phyloP scores from a whole-genome alignment of 768 basidiomycete genomes.

The Boletellus emodensis region DNA sequence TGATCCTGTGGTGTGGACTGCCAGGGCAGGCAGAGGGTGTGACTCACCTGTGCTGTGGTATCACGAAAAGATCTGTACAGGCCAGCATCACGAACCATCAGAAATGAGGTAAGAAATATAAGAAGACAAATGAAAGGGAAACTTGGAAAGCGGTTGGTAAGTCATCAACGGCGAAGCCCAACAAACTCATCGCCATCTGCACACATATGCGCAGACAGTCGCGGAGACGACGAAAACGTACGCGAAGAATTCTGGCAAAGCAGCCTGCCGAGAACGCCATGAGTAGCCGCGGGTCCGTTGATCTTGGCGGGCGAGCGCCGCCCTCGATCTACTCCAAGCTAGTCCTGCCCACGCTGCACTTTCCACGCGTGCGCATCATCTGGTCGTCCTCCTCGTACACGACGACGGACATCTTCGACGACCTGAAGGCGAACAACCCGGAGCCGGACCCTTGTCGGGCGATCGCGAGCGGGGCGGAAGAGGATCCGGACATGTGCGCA shows the following conservation, averaged over 20 bases:
- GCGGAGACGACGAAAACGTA: conserved; percentile 61
- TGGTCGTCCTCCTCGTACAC: conserved; percentile 97
- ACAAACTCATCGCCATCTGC: neutral
- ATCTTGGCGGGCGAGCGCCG: conserved; percentile 26
- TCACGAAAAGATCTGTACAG: too few species aligned
- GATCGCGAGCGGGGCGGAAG: conserved; percentile 76
- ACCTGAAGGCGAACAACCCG: conserved; percentile 73
- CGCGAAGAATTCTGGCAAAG: conserved; percentile 56
- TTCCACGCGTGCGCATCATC: conserved; percentile 89
- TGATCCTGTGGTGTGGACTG: too few species aligned
- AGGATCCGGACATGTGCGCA: conserved; percentile 60
- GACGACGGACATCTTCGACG: conserved; percentile 87
- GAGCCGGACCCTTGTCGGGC: conserved; percentile 82
- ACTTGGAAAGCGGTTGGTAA: too few species aligned
- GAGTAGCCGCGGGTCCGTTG: too few species aligned
- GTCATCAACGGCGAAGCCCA: too few species aligned
- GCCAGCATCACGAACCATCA: too few species aligned
- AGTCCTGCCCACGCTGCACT: conserved; percentile 81
- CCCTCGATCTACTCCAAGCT: conserved; percentile 86
- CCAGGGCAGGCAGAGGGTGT: too few species aligned
- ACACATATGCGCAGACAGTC: conserved; percentile 41
- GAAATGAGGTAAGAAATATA: too few species aligned
- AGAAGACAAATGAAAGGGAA: too few species aligned
- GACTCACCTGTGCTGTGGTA: too few species aligned
- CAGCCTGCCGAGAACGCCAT: conserved; percentile 46